Evolutionary conservation across 78 protist genomes (phyloP).

Genomic region (Protostelium mycophagum): DNA sequence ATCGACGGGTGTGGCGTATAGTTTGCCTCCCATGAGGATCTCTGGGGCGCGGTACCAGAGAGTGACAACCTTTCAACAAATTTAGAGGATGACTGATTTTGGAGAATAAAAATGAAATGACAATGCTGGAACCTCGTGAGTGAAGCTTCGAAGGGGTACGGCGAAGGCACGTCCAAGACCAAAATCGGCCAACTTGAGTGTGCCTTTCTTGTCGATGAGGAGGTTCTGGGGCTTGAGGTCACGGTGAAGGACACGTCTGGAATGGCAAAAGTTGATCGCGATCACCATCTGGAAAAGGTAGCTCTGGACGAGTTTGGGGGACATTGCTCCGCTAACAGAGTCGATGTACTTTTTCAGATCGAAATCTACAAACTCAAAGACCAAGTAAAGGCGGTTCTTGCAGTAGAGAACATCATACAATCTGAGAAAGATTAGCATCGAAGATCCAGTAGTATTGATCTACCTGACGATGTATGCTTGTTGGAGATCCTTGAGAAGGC

Average conservation of each 20-base stretch:
- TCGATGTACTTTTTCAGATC: slow-evolving; percentile 91
- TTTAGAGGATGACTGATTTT: slow-evolving; percentile 83
- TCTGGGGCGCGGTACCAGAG: slow-evolving; percentile 99
- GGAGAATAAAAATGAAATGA: slow-evolving; percentile 83
- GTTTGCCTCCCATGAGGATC: slow-evolving; percentile 87
- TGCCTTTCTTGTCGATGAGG: slow-evolving; percentile 73
- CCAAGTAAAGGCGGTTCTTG: slow-evolving; percentile 90
- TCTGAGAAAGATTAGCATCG: slow-evolving; percentile 17
- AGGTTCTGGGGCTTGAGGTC: slow-evolving; percentile 97
- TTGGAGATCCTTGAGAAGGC: slow-evolving; percentile 91
- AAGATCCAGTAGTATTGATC: neutral
- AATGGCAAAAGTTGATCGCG: slow-evolving; percentile 86
- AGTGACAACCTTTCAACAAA: slow-evolving; percentile 79
- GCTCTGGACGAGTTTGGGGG: slow-evolving; percentile 34
- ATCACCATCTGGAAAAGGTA: slow-evolving; percentile 69
- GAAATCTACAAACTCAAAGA: slow-evolving; percentile 94
- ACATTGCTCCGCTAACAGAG: slow-evolving; percentile 10
- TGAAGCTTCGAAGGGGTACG: slow-evolving; percentile 90
- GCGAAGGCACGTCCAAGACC: slow-evolving; percentile 94
- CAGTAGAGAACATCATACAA: slow-evolving; percentile 94
- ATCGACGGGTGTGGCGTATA: slow-evolving; percentile 92
- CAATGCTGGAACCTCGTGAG: slow-evolving; percentile 74
- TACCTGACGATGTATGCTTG: slow-evolving; percentile 91
- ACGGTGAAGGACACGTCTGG: slow-evolving; percentile 88
- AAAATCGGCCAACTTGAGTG: slow-evolving; percentile 97